Conservation (phyloP, 2,329 filamentous ascomycete genomes). For the Colletotrichum sidae region DNA sequence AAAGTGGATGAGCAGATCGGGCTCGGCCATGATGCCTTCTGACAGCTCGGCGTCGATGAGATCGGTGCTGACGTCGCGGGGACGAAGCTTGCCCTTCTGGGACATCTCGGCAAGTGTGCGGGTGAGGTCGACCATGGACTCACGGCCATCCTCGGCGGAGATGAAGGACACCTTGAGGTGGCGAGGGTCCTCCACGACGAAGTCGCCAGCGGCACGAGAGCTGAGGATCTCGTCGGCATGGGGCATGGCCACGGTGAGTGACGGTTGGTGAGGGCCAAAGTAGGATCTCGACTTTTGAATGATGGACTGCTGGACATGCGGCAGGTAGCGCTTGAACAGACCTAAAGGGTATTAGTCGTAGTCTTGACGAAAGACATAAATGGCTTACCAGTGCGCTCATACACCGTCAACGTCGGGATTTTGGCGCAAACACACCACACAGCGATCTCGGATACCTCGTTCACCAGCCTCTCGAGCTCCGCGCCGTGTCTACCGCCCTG, state of each 20-base stretch:
- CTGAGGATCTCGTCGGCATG: conserved; percentile 54
- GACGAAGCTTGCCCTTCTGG: conserved; percentile 84
- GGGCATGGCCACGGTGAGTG: conserved; percentile 68
- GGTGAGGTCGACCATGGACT: conserved; percentile 94
- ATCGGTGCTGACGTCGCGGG: conserved; percentile 85
- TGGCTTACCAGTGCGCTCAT: conserved; percentile 85
- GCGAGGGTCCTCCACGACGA: conserved; percentile 44
- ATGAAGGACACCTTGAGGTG: conserved; percentile 78
- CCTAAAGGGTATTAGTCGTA: conserved; percentile 63
- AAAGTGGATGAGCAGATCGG: conserved; percentile 90
- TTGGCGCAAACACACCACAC: conserved; percentile 94
- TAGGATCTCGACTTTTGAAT: conserved; percentile 85
- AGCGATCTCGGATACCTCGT: conserved; percentile 90
- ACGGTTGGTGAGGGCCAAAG: conserved; percentile 81
- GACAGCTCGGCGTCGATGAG: conserved; percentile 90
- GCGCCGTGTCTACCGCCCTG: conserved; percentile 76
- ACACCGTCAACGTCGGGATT: conserved; percentile 88
- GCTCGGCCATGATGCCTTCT: conserved; percentile 84
- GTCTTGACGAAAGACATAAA: background rate
- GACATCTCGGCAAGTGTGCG: conserved; percentile 96
- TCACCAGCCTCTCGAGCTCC: conserved; percentile 84
- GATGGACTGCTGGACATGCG: conserved; percentile 84
- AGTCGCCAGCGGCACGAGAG: conserved; percentile 42
- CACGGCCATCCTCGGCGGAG: conserved; percentile 87
- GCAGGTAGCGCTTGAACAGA: conserved; percentile 87